Evolutionary conservation across 2,329 filamentous ascomycete species (phyloP).

Genomic region (Magnaporthales sp.): DNA sequence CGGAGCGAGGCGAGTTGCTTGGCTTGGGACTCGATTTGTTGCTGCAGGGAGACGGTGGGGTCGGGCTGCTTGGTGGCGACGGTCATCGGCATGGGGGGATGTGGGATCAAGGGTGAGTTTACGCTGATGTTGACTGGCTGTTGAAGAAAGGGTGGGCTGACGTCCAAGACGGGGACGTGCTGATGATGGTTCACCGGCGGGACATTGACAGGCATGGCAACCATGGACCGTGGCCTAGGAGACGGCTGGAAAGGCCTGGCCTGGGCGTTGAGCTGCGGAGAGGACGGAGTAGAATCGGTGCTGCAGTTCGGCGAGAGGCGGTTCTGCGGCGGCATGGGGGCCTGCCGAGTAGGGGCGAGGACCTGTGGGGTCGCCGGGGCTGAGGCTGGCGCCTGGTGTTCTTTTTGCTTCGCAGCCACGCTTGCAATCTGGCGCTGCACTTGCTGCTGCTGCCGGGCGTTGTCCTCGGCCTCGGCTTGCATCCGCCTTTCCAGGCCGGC

Average conservation of each 20-base stretch:
- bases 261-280: background rate
- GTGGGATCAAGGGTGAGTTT: no score
- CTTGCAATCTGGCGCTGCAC: background rate
- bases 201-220: background rate
- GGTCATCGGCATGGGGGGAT: background rate
- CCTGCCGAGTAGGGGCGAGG: background rate
- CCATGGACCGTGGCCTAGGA: background rate
- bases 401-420: background rate
- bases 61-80: background rate
- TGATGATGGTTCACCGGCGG: background rate
- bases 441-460: background rate
- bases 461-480: conserved; percentile 1
- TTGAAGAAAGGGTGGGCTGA: background rate
- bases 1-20: background rate
- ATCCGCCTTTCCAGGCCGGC: conserved; percentile 1
- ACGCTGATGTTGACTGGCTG: background rate
- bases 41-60: background rate
- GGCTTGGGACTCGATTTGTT: conserved; percentile 2
- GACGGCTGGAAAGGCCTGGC: background rate
- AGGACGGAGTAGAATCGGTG: background rate
- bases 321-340: background rate
- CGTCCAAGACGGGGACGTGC: background rate
- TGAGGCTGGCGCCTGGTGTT: background rate
- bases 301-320: background rate
- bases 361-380: background rate